Evolutionary conservation across 768 basidiomycete species (phyloP).

Genomic region (Pleurotus eryngii): DNA sequence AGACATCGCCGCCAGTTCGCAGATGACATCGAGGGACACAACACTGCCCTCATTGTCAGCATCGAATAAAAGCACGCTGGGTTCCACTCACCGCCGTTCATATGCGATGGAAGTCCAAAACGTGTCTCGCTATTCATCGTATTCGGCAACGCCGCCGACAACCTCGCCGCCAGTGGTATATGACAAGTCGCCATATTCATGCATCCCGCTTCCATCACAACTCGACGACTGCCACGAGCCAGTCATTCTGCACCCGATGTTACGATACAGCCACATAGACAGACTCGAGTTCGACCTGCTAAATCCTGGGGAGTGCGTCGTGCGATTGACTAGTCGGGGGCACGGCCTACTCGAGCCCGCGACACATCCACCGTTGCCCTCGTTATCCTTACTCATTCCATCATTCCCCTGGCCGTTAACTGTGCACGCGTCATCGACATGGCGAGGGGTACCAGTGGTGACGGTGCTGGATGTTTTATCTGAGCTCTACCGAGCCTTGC

Average conservation of each 20-base stretch:
- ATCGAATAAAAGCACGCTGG: neutral
- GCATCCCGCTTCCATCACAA: neutral
- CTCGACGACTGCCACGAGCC: neutral
- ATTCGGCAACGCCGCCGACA: neutral
- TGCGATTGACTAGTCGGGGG: neutral
- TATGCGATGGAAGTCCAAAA: neutral
- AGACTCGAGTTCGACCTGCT: neutral
- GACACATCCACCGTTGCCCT: neutral
- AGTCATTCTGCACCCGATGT: neutral
- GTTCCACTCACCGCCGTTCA: neutral
- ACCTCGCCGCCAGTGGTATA: neutral
- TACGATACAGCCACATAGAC: neutral
- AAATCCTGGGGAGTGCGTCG: neutral
- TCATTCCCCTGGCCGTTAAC: neutral
- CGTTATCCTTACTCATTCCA: neutral
- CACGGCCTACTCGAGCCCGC: neutral
- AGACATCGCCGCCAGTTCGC: neutral
- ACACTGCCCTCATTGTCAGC: neutral
- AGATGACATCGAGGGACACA: neutral
- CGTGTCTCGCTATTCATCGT: neutral
- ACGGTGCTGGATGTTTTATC: neutral
- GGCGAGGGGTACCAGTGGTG: neutral
- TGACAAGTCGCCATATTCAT: neutral
- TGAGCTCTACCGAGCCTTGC: neutral
- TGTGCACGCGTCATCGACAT: neutral